phyloP scores from a whole-genome alignment of 2,329 filamentous ascomycete species.

The Didymella arachidicola region DNA sequence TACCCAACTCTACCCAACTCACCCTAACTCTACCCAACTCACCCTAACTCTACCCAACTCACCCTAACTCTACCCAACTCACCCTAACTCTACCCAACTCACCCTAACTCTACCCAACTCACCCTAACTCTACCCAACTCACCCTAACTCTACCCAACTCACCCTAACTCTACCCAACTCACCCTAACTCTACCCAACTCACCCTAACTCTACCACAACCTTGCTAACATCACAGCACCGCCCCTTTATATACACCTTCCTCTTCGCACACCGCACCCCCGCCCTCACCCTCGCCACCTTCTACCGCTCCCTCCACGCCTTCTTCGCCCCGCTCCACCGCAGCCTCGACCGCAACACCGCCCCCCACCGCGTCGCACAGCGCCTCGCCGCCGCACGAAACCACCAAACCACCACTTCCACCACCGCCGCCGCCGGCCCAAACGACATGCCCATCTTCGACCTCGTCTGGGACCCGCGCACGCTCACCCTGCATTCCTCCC shows the following conservation, averaged over 20 bases:
- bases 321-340: conserved; percentile 58
- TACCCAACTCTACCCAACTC: too few relatives aligned
- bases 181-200: too few relatives aligned
- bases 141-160: too few relatives aligned
- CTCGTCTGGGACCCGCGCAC: conserved; percentile 67
- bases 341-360: conserved; percentile 55
- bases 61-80: too few relatives aligned
- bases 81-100: too few relatives aligned
- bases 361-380: conserved; percentile 51
- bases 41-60: too few relatives aligned
- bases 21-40: too few relatives aligned
- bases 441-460: conserved; percentile 62
- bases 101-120: too few relatives aligned
- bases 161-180: too few relatives aligned
- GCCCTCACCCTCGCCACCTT: conserved; percentile 57
- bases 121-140: too few relatives aligned
- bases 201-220: too few relatives aligned
- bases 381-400: conserved; percentile 51
- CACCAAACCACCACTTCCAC: conserved; percentile 49
- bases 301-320: conserved; percentile 61
- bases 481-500: conserved; percentile 66
- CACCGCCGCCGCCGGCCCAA: conserved; percentile 33
- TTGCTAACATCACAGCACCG: conserved; percentile 53
- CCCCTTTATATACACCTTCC: conserved; percentile 79
- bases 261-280: conserved; percentile 70